Base-by-base conservation (phyloP, 257 asterid species). In the Knoxia roxburghii region DNA sequence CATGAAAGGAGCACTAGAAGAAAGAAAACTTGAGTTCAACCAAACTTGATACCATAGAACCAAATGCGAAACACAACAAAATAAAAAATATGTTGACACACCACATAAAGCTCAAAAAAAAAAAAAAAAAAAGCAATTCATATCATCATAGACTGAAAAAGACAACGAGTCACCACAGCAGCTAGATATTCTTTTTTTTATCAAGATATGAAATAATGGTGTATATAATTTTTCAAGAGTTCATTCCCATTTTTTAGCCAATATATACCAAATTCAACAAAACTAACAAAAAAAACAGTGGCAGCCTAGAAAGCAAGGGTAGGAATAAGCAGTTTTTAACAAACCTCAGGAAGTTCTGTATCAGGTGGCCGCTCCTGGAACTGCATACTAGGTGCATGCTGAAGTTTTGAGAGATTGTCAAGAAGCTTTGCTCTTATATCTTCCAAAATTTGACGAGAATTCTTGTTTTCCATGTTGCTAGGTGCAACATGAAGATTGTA, bases 351-450 rank as follows among this genome's bases (percentile, higher is more conserved):
- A 51, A 78, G 74, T 72, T 82, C 79, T 70, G 87, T 80, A 61
- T 80, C 84, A 3, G 88, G 86, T 61, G 88, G 88, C 57, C 84
- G 80, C 70, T 85, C 86, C 73, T 76, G 86, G 68, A 85, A 78
- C 75, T 65, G 86, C 51, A 80, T 79, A 61, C 87, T 82, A 32
- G 88, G 90, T 18, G 88, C 90, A 72, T 82, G 90, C 80, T 78
- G 83, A 72, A 84, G 83, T 51, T 65, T 82, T 1, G 87, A 75
- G 68, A 84, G 84, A 75, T 81, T 75, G 13, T 77, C 87, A 67
- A 84, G 87, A 64, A 84, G 78, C 67, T 77, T 79, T 58, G 72
- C 72, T 78, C 78, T 78, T 41, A 81, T 73, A 55, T 72, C 82
- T 43, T 81, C 86, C 77, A 83, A 69, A 65, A 74, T 68, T 54